Conservation (phyloP, 768 basidiomycete genomes). For the Lentinula lateritia region DNA sequence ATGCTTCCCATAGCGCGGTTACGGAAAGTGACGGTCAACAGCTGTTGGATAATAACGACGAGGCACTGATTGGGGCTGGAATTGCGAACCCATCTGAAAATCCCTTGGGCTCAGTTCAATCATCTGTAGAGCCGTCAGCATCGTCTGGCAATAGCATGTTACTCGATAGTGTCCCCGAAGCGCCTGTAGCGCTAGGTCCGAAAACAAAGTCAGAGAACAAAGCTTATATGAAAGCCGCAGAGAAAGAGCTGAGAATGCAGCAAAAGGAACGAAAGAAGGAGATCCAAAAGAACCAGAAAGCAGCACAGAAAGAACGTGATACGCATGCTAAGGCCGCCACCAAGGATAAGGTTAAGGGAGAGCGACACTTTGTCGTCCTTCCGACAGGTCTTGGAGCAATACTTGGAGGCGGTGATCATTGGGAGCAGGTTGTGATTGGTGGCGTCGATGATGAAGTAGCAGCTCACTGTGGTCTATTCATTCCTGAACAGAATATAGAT, state of each 20-base stretch:
- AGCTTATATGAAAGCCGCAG: conserved; percentile 9
- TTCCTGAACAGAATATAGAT: conserved; percentile 5
- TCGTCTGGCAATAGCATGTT: background rate
- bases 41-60: conserved; percentile 10
- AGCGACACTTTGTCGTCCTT: conserved; percentile 47
- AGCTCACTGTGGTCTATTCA: conserved; percentile 5
- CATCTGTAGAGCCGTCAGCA: background rate
- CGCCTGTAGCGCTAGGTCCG: conserved; percentile 5
- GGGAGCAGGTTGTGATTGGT: conserved; percentile 7
- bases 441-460: conserved; percentile 7
- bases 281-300: conserved; percentile 10
- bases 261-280: background rate
- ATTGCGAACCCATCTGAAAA: conserved; percentile 1
- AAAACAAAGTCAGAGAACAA: background rate
- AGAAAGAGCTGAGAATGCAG: background rate
- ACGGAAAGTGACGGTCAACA: background rate
- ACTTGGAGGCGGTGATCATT: conserved; percentile 18
- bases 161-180: background rate
- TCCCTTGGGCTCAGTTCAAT: background rate
- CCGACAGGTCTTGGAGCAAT: conserved; percentile 37
- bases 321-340: conserved; percentile 15
- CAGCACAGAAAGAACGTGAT: conserved; percentile 12
- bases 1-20: background rate
- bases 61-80: conserved; percentile 17
- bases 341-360: conserved; percentile 21